A percentile compares a stretch with the other conserved stretches of the same genome.
Conservation (phyloP, 116 monocot species). For the Iris pallida region DNA sequence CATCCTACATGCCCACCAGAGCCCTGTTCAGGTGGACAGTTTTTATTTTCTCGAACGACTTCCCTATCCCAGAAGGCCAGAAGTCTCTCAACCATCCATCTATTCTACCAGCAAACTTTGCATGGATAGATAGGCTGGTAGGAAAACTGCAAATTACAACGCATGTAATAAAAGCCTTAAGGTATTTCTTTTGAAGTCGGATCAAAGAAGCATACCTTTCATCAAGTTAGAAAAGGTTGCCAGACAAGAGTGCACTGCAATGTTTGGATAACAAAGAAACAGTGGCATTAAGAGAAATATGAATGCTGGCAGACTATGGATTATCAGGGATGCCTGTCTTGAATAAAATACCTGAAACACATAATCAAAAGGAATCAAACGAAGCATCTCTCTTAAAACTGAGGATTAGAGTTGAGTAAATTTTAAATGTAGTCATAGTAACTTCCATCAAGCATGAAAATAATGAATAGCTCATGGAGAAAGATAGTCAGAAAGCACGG, state of each 20-base stretch:
- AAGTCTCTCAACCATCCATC: no score
- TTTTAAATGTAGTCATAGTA: background rate
- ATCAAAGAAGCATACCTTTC: conserved; percentile 54
- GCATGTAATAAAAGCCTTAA: background rate
- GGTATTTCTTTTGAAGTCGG: background rate
- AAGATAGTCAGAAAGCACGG: no score
- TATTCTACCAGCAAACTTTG: no score
- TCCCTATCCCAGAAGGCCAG: no score
- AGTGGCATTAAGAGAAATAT: conserved; percentile 69
- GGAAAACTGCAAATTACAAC: background rate
- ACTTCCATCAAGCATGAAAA: no score
- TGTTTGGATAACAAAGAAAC: conserved; percentile 49
- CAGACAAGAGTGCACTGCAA: conserved; percentile 26
- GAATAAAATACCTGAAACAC: conserved; percentile 70
- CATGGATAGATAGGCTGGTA: no score
- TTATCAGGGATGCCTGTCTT: conserved; percentile 43
- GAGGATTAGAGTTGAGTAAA: background rate
- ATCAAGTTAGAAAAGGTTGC: conserved; percentile 40
- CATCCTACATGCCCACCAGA: no score
- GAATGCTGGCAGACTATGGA: conserved; percentile 64
- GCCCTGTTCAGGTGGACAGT: no score
- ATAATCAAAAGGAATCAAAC: background rate
- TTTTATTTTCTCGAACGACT: no score
- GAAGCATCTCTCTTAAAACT: conserved; percentile 3
- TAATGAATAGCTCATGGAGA: no score